Evolutionary conservation across 495 filamentous ascomycete genomes (phyloP).

Genomic region (Talaromyces borbonicus): DNA sequence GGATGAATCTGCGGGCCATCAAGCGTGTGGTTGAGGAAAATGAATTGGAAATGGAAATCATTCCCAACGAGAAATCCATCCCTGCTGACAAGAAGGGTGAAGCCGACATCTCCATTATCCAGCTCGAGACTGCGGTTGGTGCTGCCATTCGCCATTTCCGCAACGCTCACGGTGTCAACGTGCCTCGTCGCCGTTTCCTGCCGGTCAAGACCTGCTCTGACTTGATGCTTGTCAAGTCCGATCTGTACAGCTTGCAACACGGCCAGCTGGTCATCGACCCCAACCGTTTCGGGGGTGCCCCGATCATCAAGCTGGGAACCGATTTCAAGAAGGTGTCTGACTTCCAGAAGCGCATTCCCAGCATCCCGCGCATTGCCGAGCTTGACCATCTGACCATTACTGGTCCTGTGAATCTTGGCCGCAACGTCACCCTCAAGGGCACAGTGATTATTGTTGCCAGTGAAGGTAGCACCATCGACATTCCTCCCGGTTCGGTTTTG

Average conservation of each 20-base stretch:
- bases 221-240: constrained; percentile 98
- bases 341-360: constrained; percentile 95
- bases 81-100: constrained; percentile 99
- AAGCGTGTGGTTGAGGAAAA: constrained; percentile 98
- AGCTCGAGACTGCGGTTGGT: constrained; percentile 97
- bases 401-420: constrained; percentile 89
- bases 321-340: constrained; percentile 99
- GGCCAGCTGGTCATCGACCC: constrained; percentile 94
- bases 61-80: constrained; percentile 97
- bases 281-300: constrained; percentile 93
- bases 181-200: constrained; percentile 93
- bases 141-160: constrained; percentile 98
- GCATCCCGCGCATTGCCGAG: constrained; percentile 96
- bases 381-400: constrained; percentile 97
- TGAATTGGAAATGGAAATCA: constrained; percentile 99
- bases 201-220: constrained; percentile 99
- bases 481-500: constrained; percentile 89
- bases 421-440: constrained; percentile 91
- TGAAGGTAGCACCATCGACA: constrained; percentile 95
- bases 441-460: constrained; percentile 99
- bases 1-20: constrained; percentile 95
- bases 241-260: constrained; percentile 99
- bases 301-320: constrained; percentile 94
- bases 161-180: constrained; percentile 98
- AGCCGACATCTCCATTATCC: constrained; percentile 91